phyloP scores from a whole-genome alignment of 2,329 filamentous ascomycete species.

The Xylariaceae sp. region DNA sequence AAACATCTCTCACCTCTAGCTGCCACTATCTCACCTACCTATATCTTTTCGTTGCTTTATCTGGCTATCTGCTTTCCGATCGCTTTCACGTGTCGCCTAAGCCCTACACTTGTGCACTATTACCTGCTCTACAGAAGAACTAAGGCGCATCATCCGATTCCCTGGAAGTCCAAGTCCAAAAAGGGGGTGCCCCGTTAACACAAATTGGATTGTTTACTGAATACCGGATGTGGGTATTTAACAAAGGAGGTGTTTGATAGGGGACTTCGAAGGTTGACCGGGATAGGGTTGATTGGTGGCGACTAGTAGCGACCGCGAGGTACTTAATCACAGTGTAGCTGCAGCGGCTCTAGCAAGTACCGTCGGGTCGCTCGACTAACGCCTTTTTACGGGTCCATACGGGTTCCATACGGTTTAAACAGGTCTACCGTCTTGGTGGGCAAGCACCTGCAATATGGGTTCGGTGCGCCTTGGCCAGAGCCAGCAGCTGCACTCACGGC shows the following conservation, averaged over 20 bases:
- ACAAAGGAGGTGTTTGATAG: background rate
- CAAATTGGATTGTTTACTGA: background rate
- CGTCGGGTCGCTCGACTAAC: too few relatives aligned
- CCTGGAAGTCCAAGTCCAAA: background rate
- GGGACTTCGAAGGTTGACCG: too few relatives aligned
- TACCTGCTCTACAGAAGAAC: too few relatives aligned
- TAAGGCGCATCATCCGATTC: too few relatives aligned
- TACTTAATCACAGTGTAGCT: too few relatives aligned
- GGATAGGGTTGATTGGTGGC: too few relatives aligned
- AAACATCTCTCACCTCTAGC: background rate
- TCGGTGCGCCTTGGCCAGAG: background rate
- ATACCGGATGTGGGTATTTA: background rate
- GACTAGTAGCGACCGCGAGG: too few relatives aligned
- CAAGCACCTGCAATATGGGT: background rate
- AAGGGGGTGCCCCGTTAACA: background rate
- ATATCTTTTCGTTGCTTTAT: background rate
- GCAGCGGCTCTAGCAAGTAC: too few relatives aligned
- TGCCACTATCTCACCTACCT: background rate
- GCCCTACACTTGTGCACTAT: background rate
- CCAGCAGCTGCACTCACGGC: background rate
- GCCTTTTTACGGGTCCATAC: too few relatives aligned
- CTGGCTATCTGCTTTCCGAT: background rate
- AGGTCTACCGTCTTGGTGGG: too few relatives aligned
- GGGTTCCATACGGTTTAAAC: too few relatives aligned
- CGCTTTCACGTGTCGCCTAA: background rate